Evolutionary conservation across 2,329 filamentous ascomycete species (phyloP), one percentile per base, ranked within the genome.

Genomic region (Colletotrichum cuscutae): DNA sequence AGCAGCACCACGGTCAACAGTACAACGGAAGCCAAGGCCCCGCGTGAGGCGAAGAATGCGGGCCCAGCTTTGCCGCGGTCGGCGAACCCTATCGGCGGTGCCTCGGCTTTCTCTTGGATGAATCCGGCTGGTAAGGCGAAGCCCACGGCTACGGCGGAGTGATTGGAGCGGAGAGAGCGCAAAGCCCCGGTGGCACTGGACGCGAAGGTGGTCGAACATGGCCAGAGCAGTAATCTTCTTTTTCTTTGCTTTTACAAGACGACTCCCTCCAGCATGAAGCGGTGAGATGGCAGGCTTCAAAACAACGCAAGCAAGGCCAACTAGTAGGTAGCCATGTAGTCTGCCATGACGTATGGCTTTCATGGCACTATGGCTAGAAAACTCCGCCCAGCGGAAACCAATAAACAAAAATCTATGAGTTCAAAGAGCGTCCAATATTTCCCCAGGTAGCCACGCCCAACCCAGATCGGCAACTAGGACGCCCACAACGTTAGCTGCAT

Each of bases 91-190:
- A 90, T 98, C 22, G 96, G 96, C 9, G 94, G 94, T n/a, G 96
- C 94, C 15, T 97, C 94, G 71, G 96, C 96, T 3, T 98, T 98
- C 84, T 92, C 94, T 13, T 98, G 95, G 95, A 92, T 98, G 86
- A 96, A 93, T 60, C 83, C 87, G 53, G 76, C 81, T 22, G 80
- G 79, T 63, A 87, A 87, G 77, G 82, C 86, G 58, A 85, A 85
- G 77, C 79, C 82, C 12, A 79, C 74, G n/a, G 74, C 74, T 9
- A 73, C 72, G 61, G 74, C 72, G 6, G 74, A 75, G 65, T 75
- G 74, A 61, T 22, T 7, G 65, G 32, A 28, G 26, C 13, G 35
- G 49, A 37, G 49, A 57, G 42, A 65, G 57, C 12, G 28, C 42
- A 30, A 61, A 35, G 67, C 70, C 65, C 65, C 70, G 70, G 65